Percentiles rank a stretch among this genome's conserved stretches.
phyloP scores from a whole-genome alignment of 495 filamentous ascomycete genomes.

The Xylaria sp. region DNA sequence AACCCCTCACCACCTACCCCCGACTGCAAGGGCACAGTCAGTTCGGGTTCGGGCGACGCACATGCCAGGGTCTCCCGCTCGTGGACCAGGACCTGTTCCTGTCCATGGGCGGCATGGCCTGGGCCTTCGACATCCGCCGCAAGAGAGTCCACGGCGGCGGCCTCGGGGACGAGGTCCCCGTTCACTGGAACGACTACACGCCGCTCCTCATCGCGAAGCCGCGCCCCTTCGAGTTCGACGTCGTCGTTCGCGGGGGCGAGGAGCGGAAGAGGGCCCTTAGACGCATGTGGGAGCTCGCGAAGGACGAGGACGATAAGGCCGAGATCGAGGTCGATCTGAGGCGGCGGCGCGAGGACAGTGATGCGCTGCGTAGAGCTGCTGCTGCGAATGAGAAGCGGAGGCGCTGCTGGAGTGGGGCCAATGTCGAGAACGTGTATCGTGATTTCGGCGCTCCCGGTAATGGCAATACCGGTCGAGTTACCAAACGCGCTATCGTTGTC shows the following conservation, averaged over 20 bases:
- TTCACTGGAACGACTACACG: constrained; percentile 59
- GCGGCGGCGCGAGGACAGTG: neutral
- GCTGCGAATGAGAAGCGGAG: too few species aligned
- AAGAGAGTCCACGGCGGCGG: constrained; percentile 38
- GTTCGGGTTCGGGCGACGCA: constrained; percentile 68
- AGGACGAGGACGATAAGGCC: constrained; percentile 34
- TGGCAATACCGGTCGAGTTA: too few species aligned
- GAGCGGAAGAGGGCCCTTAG: constrained; percentile 39
- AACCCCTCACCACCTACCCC: constrained; percentile 59
- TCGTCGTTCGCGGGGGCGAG: constrained; percentile 43
- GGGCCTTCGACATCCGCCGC: constrained; percentile 62
- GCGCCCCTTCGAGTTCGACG: constrained; percentile 53
- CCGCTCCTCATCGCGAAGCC: constrained; percentile 63
- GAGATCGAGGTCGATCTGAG: neutral
- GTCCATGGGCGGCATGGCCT: constrained; percentile 64
- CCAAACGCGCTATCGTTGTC: too few species aligned
- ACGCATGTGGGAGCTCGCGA: constrained; percentile 46
- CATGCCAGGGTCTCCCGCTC: constrained; percentile 64
- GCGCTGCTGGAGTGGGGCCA: too few species aligned
- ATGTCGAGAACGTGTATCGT: too few species aligned
- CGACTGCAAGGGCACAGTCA: constrained; percentile 62
- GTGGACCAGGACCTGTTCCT: constrained; percentile 64
- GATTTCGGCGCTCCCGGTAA: too few species aligned
- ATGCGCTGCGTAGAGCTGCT: too few species aligned
- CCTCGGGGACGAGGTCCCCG: constrained; percentile 34